Conservation (phyloP, 2,329 filamentous ascomycete species). For the Stromatinia cepivora region DNA sequence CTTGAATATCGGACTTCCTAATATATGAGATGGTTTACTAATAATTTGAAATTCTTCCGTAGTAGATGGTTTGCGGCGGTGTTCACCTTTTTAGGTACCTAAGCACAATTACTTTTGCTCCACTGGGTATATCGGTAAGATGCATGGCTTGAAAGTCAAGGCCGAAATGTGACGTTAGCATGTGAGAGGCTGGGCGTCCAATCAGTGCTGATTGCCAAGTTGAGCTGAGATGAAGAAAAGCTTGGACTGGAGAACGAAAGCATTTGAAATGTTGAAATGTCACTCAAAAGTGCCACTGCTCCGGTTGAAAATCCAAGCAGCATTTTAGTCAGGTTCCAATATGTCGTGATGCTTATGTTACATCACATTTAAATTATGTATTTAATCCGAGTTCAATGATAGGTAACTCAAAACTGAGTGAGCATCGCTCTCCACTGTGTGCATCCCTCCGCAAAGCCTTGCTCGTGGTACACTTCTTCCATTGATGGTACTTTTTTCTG, state of each 20-base stretch:
- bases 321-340: conserved; percentile 4
- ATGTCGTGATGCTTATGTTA: background rate
- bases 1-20: background rate
- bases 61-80: background rate
- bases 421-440: background rate
- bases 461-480: background rate
- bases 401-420: background rate
- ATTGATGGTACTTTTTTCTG: background rate
- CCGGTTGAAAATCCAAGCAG: background rate
- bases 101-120: background rate
- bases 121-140: background rate
- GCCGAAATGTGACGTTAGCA: background rate
- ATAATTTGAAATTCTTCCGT: background rate
- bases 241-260: background rate
- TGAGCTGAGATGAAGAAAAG: conserved; percentile 5
- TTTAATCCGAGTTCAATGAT: background rate
- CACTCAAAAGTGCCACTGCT: background rate
- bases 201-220: conserved; percentile 13
- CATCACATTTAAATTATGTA: background rate
- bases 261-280: background rate
- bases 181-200: background rate
- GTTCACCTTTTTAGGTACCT: background rate
- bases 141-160: background rate
- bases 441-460: background rate
- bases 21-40: background rate